Evolutionary conservation across 208 protist species (phyloP), one percentile per base, ranked within the genome.

Genomic region (Angomonas deanei): DNA sequence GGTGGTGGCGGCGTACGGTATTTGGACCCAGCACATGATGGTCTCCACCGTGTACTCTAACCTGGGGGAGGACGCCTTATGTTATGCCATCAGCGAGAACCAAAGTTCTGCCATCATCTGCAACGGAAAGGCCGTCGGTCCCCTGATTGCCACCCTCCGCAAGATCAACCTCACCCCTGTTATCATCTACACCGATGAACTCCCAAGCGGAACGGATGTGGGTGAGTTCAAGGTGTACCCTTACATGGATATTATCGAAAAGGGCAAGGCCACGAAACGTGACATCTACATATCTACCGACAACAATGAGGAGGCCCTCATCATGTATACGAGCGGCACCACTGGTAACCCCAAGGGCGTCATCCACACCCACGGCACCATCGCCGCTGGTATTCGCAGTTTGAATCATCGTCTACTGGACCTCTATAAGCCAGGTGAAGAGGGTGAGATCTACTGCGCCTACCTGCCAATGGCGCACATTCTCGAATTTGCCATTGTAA

Each of bases 381-480:
- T 87, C 15, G 68, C 68, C 4, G 32, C 71, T 0, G 70, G 74
- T 13, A 70, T 85, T 30, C 27, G 38, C n/a, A 70, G 61, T 3
- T 21, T 42, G 39, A 70, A 68, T 10, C 42, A 70, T 19, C 31
- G 49, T 32, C 28, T 69, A 2, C 42, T 74, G 13, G 55, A 68
- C 28, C 61, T 28, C 8, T 60, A 76, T 46, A 70, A 63, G 53
- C 34, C 32, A 19, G 69, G 36, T n/a, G 80, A 82, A 63, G 82
- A 2, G 34, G 39, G 66, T 8, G 89, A 96, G 60, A 70, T 62
- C 11, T 94, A 96, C 64, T 78, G 88, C 52, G 76, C 88, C 1
- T 97, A 97, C 64, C 74, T 97, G 2, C 94, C 94, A 5, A 55
- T 97, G 10, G 94, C 92, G 15, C 94, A 97, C 74, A 95, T 97